Base-by-base conservation (phyloP, 2,329 filamentous ascomycete genomes). In the Diaporthe vexans region DNA sequence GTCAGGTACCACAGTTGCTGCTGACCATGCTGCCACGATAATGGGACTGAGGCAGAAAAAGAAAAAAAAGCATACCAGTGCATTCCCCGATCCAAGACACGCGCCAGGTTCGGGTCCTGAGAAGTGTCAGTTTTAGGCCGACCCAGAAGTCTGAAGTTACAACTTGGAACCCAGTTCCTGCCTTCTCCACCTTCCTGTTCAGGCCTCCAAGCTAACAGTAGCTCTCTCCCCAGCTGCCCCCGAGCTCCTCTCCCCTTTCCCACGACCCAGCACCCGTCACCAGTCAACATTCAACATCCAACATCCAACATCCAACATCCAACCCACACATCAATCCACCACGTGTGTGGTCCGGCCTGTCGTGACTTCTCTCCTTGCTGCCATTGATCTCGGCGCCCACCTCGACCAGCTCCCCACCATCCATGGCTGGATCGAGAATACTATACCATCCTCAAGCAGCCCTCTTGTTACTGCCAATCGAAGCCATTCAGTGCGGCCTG, bases 161-260 rank as follows among this genome's bases (percentile, higher is more conserved):
- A 67, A 35, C 43, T 67, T 33, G 21, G 61, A 51, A 67, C 61
- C 61, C 48, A 54, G 63, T 54, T 52, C 61, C 43, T 51, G 43
- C 46, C 33, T 68, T 40, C 63, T 68, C 63, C 63, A 68, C 63
- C 63, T 68, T 68, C 63, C 63, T 40, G 46, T 68, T 68, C 63
- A 68, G 63, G 63, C 48, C 48, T 68, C 48, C 46, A 37, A 73
- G 71, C 61, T 73, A 57, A 24, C 61, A 37, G 59, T 48, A 63
- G 40, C 59, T 37, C 59, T 48, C 58, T 63, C 35, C 26, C 40
- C 59, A 63, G 59, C 59, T 63, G 17, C 24, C 40, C 58, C 37
- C 40, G 19, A 65, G 40, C 59, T 65, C 24, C 63, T 67, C 63
- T 68, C 48, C 63, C 63, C 63, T 68, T 68, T 68, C 63, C 63